Conservation (phyloP, 768 basidiomycete species). For the Clavulina sp. region DNA sequence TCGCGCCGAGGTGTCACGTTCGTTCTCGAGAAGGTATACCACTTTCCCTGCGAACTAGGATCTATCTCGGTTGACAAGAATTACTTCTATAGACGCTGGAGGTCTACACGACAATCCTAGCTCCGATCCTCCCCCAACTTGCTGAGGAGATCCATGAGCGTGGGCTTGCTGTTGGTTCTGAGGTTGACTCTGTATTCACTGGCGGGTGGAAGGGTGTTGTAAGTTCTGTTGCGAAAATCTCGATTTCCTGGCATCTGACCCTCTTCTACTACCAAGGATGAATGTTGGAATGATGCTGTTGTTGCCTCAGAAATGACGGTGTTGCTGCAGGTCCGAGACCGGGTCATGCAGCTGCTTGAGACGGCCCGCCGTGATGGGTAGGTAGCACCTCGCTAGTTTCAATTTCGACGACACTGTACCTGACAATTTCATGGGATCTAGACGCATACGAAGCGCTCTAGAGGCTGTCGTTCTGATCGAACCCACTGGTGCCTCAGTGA, state of each 20-base stretch:
- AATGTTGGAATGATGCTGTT: conserved; percentile 42
- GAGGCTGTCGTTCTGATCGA: conserved; percentile 59
- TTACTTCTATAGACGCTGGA: conserved; percentile 46
- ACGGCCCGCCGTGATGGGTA: conserved; percentile 61
- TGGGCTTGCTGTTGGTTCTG: conserved; percentile 15
- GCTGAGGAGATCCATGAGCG: conserved; percentile 67
- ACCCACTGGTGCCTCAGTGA: not conserved
- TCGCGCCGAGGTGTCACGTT: conserved; percentile 50
- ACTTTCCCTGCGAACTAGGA: not conserved
- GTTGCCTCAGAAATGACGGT: conserved; percentile 45
- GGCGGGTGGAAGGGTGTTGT: conserved; percentile 55
- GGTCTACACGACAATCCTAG: conserved; percentile 51
- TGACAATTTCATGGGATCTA: not conserved
- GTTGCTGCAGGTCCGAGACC: conserved; percentile 41
- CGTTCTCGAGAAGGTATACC: conserved; percentile 48
- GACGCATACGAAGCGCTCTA: conserved; percentile 54
- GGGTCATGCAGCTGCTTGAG: conserved; percentile 54
- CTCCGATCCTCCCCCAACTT: conserved; percentile 78
- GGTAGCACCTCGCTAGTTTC: conserved; percentile 10
- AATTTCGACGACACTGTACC: not conserved
- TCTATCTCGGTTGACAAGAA: not conserved
- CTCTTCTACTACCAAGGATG: conserved; percentile 24
- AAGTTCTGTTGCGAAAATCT: conserved; percentile 14
- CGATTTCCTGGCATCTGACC: not conserved
- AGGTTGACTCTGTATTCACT: conserved; percentile 45